Conservation (phyloP, 805 yeast species). For the Candida adriatica region DNA sequence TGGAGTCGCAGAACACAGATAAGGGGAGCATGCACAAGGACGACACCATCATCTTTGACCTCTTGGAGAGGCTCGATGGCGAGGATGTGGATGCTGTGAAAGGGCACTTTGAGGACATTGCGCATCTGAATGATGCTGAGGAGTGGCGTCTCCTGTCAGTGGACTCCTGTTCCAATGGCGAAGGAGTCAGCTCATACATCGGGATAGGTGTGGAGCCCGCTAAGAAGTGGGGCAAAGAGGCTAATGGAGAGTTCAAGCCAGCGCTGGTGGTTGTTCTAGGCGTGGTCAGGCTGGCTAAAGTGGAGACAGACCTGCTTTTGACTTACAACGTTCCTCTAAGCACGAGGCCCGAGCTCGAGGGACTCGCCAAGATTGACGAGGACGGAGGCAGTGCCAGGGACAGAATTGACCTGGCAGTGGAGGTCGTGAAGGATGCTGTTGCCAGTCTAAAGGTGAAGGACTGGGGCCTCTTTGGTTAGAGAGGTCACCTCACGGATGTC, state of each 20-base stretch:
- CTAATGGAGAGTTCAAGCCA: slow-evolving; percentile 21
- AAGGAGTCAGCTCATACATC: slow-evolving; percentile 24
- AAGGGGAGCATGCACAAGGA: slow-evolving; percentile 33
- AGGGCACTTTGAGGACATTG: slow-evolving; percentile 51
- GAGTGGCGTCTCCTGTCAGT: slow-evolving; percentile 28
- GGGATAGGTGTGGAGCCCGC: slow-evolving; percentile 37
- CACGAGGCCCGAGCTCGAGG: slow-evolving; percentile 23
- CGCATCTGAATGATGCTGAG: slow-evolving; percentile 33
- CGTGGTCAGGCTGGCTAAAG: slow-evolving; percentile 43
- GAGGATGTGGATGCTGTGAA: slow-evolving; percentile 37
- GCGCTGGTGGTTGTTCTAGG: slow-evolving; percentile 48
- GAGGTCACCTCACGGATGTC: no score
- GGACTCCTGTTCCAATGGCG: slow-evolving; percentile 12
- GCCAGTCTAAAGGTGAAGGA: slow-evolving; percentile 32
- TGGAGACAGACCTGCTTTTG: slow-evolving; percentile 53
- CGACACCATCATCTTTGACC: slow-evolving; percentile 57
- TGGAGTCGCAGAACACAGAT: slow-evolving; percentile 27
- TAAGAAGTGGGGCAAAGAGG: slow-evolving; percentile 44
- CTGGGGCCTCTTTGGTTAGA: slow-evolving; percentile 41
- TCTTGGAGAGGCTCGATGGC: slow-evolving; percentile 44
- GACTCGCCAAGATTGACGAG: slow-evolving; percentile 12
- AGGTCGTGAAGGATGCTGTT: slow-evolving; percentile 21
- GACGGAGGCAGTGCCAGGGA: background rate
- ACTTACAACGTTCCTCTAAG: slow-evolving; percentile 53
- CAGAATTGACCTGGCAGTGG: slow-evolving; percentile 25